Evolutionary conservation across 2,329 filamentous ascomycete species (phyloP).

Genomic region (Alternaria alternata): DNA sequence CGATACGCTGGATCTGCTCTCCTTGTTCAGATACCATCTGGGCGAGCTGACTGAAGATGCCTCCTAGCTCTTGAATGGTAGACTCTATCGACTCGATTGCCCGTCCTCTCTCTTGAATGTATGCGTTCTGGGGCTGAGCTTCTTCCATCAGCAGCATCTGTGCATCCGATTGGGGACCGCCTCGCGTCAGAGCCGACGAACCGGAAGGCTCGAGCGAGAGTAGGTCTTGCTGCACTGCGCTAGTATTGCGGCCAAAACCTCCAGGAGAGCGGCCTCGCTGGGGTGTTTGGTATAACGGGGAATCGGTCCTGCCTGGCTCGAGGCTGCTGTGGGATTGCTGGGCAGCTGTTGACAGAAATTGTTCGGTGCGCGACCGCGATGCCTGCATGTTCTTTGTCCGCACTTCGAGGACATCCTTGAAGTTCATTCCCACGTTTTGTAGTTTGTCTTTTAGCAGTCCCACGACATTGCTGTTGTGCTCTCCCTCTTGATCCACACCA

Average conservation of each 20-base stretch:
- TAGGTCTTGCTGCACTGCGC: conserved; percentile 67
- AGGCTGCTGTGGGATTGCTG: conserved; percentile 71
- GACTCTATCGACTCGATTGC: conserved; percentile 97
- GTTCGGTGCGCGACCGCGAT: conserved; percentile 88
- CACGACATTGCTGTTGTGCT: conserved; percentile 98
- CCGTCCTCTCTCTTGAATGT: conserved; percentile 92
- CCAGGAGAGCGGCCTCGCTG: conserved; percentile 66
- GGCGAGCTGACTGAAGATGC: conserved; percentile 92
- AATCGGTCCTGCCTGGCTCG: conserved; percentile 75
- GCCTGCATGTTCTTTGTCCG: conserved; percentile 98
- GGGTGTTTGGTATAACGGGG: conserved; percentile 85
- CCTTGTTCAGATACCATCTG: conserved; percentile 97
- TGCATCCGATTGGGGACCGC: conserved; percentile 74
- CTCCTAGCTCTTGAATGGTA: conserved; percentile 89
- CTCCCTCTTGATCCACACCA: conserved; percentile 76
- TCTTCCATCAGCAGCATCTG: conserved; percentile 90
- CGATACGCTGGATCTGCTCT: conserved; percentile 96
- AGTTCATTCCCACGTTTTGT: conserved; percentile 90
- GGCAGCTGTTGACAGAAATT: conserved; percentile 91
- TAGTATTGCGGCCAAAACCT: conserved; percentile 55
- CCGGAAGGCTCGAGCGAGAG: conserved; percentile 79
- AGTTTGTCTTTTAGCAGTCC: conserved; percentile 89
- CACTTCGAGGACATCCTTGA: conserved; percentile 96
- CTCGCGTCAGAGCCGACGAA: conserved; percentile 54
- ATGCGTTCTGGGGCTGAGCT: conserved; percentile 82